These are phyloP conservation scores for Hypoxylon sp. DNA, from an alignment of 2,329 filamentous ascomycete species.

Conservation along the genomic window DNA sequence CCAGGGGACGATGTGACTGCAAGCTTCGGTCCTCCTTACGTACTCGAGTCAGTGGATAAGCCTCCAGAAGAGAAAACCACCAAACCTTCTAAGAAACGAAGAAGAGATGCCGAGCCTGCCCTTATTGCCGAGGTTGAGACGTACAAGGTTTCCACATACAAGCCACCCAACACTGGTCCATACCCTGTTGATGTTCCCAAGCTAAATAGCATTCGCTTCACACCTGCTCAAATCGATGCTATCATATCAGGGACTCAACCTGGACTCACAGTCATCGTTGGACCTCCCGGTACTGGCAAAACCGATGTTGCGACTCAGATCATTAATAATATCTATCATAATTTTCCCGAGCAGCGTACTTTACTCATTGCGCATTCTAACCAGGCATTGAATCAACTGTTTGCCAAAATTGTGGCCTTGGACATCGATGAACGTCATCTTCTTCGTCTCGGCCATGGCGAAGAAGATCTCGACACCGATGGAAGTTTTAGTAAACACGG, in stretches of 20 bases:
- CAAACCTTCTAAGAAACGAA: conserved; percentile 86
- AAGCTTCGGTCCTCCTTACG: conserved; percentile 89
- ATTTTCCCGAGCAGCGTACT: conserved; percentile 93
- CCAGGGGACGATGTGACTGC: conserved; percentile 78
- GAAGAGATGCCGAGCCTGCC: conserved; percentile 80
- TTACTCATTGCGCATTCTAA: conserved; percentile 96
- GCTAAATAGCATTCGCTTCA: conserved; percentile 88
- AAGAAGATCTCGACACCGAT: conserved; percentile 91
- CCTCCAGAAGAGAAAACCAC: conserved; percentile 64
- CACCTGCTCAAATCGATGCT: conserved; percentile 90
- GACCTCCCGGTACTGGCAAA: conserved; percentile 96
- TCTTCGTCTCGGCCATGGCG: conserved; percentile 91
- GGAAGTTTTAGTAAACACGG: conserved; percentile 94
- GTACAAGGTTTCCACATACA: conserved; percentile 90
- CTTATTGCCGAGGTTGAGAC: conserved; percentile 75
- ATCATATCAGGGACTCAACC: conserved; percentile 95
- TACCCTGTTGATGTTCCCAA: conserved; percentile 89
- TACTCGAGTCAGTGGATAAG: conserved; percentile 78
- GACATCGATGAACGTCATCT: conserved; percentile 97
- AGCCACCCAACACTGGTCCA: conserved; percentile 87
- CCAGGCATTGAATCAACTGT: conserved; percentile 96
- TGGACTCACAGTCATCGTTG: conserved; percentile 92
- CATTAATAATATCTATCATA: conserved; percentile 99
- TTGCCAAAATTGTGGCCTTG: conserved; percentile 96
- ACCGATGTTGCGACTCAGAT: conserved; percentile 99